Percentiles rank a stretch among this genome's conserved stretches.
Evolutionary conservation across 768 basidiomycete species (phyloP).

Genomic region (Mycena vitilis): DNA sequence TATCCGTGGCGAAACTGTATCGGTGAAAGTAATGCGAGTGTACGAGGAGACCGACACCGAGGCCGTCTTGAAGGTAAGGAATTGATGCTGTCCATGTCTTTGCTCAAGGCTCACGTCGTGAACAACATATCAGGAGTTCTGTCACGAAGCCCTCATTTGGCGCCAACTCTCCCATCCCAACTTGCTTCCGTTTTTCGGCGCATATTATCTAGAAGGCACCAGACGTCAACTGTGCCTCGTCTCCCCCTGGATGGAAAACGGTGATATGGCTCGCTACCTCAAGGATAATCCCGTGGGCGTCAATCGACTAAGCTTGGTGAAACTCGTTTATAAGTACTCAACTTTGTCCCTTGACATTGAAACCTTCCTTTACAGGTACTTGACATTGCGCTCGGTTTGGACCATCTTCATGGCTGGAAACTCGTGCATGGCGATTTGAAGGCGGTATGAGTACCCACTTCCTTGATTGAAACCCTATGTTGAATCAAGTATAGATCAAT

Average conservation of each 20-base stretch:
- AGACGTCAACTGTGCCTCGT: slow-evolving; percentile 44
- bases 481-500: slow-evolving; percentile 37
- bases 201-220: slow-evolving; percentile 36
- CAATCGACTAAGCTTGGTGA: slow-evolving; percentile 47
- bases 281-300: slow-evolving; percentile 35
- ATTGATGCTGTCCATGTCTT: not conserved
- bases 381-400: slow-evolving; percentile 43
- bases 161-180: slow-evolving; percentile 47
- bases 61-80: slow-evolving; percentile 24
- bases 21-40: slow-evolving; percentile 35
- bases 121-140: slow-evolving; percentile 31
- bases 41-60: slow-evolving; percentile 30
- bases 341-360: not conserved
- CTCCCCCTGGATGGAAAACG: slow-evolving; percentile 54
- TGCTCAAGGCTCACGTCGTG: too few species aligned
- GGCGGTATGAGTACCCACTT: slow-evolving; percentile 36
- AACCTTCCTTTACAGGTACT: slow-evolving; percentile 27
- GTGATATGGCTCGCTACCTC: slow-evolving; percentile 47
- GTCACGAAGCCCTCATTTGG: slow-evolving; percentile 41
- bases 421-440: slow-evolving; percentile 49
- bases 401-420: slow-evolving; percentile 41
- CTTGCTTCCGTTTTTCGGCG: slow-evolving; percentile 46
- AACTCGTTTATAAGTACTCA: slow-evolving; percentile 10
- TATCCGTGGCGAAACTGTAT: slow-evolving; percentile 27
- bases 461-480: not conserved